Evolutionary conservation across 768 basidiomycete genomes (phyloP).

Genomic region (Psilocybe cubensis): DNA sequence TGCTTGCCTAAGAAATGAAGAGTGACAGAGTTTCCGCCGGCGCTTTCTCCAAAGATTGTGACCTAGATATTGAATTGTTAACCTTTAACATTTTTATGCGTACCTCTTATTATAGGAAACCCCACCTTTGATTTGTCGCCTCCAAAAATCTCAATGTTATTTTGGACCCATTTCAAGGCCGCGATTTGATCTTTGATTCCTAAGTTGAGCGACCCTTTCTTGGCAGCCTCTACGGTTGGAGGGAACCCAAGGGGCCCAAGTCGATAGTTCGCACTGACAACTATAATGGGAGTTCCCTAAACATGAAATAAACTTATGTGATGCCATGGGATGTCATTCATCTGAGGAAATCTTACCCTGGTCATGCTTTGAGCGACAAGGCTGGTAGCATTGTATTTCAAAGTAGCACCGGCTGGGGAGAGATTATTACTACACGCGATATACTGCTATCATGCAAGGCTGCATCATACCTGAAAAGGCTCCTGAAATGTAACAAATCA

Average conservation of each 20-base stretch:
- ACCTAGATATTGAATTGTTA: conserved; percentile 30
- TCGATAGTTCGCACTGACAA: conserved; percentile 40
- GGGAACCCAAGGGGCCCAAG: conserved; percentile 48
- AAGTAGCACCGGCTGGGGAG: conserved; percentile 20
- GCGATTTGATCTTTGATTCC: conserved; percentile 44
- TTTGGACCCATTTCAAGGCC: conserved; percentile 56
- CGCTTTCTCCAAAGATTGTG: conserved; percentile 50
- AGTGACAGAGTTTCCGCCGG: conserved; percentile 43
- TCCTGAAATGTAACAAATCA: neutral
- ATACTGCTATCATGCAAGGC: neutral
- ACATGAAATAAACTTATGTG: neutral
- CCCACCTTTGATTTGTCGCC: conserved; percentile 41
- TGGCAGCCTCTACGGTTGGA: conserved; percentile 37
- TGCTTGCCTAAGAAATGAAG: conserved; percentile 32
- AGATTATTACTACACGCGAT: conserved; percentile 31
- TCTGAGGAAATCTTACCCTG: conserved; percentile 21
- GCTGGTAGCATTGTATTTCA: conserved; percentile 27
- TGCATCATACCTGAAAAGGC: neutral
- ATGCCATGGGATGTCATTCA: neutral
- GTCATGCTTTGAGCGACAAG: conserved; percentile 33
- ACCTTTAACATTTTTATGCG: neutral
- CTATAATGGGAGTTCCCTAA: conserved; percentile 46
- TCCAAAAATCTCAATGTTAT: conserved; percentile 59
- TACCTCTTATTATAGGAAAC: no score
- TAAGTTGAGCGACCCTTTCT: conserved; percentile 40